A percentile compares a stretch with the other conserved stretches of the same genome.
Evolutionary conservation across 2,329 filamentous ascomycete species (phyloP).

Genomic region (Stylonectria norvegica): DNA sequence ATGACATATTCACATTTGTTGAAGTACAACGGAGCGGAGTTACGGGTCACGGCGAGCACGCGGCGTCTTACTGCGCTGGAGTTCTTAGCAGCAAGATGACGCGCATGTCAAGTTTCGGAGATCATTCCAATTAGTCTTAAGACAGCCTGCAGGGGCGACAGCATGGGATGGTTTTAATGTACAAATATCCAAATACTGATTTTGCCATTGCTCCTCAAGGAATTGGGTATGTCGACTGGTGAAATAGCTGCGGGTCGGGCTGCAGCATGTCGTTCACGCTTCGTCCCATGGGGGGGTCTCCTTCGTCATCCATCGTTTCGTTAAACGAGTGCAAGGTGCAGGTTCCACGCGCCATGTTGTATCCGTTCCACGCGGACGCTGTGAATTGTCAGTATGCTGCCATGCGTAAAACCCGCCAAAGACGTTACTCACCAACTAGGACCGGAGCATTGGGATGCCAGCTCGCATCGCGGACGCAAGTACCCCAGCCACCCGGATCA

Average conservation of each 20-base stretch:
- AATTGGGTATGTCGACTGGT: slow-evolving; percentile 16
- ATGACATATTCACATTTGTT: slow-evolving; percentile 19
- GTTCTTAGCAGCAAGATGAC: slow-evolving; percentile 15
- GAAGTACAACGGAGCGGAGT: slow-evolving; percentile 26
- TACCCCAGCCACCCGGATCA: slow-evolving; percentile 62
- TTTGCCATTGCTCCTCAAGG: slow-evolving; percentile 14
- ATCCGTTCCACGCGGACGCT: slow-evolving; percentile 83
- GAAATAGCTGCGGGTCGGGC: slow-evolving; percentile 30
- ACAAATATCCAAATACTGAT: slow-evolving; percentile 22
- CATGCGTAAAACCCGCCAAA: too few relatives aligned
- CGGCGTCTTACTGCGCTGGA: slow-evolving; percentile 22
- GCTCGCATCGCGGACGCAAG: slow-evolving; percentile 80
- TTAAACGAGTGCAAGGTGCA: slow-evolving; percentile 78
- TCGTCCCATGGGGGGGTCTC: slow-evolving; percentile 55
- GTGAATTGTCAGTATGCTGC: too few relatives aligned
- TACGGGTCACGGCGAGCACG: slow-evolving; percentile 26
- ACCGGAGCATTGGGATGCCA: slow-evolving; percentile 87
- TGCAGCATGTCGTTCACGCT: slow-evolving; percentile 60
- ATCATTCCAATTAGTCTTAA: too few relatives aligned
- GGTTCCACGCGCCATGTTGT: slow-evolving; percentile 68
- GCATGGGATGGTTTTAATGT: slow-evolving; percentile 18
- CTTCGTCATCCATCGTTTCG: slow-evolving; percentile 60
- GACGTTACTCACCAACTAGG: slow-evolving; percentile 56
- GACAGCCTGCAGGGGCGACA: slow-evolving; percentile 2
- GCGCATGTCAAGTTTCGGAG: slow-evolving; percentile 11